Evolutionary conservation across 2,329 filamentous ascomycete genomes (phyloP).

Genomic region (Fusarium sp.): DNA sequence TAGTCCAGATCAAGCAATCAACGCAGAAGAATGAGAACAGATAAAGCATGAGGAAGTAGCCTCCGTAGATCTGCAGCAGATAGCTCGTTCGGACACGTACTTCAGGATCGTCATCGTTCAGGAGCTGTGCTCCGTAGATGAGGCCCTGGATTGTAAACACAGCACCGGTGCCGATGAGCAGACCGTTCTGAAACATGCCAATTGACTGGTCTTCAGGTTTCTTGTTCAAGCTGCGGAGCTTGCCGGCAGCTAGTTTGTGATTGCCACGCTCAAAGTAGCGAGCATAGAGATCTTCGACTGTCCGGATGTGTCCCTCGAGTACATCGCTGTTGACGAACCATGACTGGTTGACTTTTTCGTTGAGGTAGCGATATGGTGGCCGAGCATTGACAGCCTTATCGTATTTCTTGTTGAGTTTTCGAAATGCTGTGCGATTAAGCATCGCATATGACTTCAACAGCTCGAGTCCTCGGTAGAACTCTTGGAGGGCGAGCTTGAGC

Average conservation of each 20-base stretch:
- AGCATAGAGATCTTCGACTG: conserved; percentile 91
- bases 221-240: conserved; percentile 80
- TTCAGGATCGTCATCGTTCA: conserved; percentile 62
- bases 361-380: conserved; percentile 84
- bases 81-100: conserved; percentile 71
- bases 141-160: conserved; percentile 77
- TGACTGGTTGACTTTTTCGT: conserved; percentile 88
- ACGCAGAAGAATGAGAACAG: conserved; percentile 88
- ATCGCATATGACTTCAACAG: conserved; percentile 91
- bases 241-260: conserved; percentile 89
- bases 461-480: conserved; percentile 93
- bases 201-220: conserved; percentile 68
- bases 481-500: conserved; percentile 89
- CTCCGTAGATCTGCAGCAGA: conserved; percentile 89
- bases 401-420: conserved; percentile 99
- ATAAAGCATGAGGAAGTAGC: conserved; percentile 87
- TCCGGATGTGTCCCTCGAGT: conserved; percentile 82
- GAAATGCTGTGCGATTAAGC: conserved; percentile 91
- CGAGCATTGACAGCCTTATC: conserved; percentile 89
- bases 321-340: conserved; percentile 93
- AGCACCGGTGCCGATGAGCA: conserved; percentile 76
- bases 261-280: conserved; percentile 95
- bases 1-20: conserved; percentile 85
- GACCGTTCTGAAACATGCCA: conserved; percentile 71
- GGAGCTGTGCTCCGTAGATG: conserved; percentile 69